Evolutionary conservation across 2,329 filamentous ascomycete genomes (phyloP), one percentile per base, ranked within the genome.

Genomic region (Zalaria obscura): DNA sequence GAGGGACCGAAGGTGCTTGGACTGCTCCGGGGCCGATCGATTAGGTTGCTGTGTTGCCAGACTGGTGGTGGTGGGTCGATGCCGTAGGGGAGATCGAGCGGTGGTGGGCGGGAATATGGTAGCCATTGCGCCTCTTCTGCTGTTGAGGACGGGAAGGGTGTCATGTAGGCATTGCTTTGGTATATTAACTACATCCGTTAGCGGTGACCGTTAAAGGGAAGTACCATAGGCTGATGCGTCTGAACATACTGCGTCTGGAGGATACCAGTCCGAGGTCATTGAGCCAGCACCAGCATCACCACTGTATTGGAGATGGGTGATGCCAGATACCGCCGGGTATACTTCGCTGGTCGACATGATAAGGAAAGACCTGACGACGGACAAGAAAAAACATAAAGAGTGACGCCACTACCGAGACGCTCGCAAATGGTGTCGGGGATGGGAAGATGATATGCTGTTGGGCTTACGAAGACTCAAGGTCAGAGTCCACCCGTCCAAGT

Each of bases 1-100:
- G 53, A 56, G 2, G 64, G 60, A 27, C 60, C 61, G 39, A 67
- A 60, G 1, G 58, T 59, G 42, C 61, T 63, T n/a, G 64, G 64
- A 45, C 60, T 66, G 47, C 64, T 67, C 40, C 58, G 57, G 31
- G 64, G 59, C 7, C 63, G 51, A 31, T 28, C 47, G 45, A 27
- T 45, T 29, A 35, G 38, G 38, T 6, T 31, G 34, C 35, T 48
- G 48, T 42, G 46, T 39, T 25, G 42, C 10, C 35, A 11, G 31
- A 42, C 8, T 27, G 40, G 32, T 3, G 43, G 36, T 27, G 41
- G 41, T 8, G 40, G 33, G 9, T 37, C 35, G 41, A 40, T 40
- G 31, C 41, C 33, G 36, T 43, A 34, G 9, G 38, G 27, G 25
- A n/a, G 8, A 25, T 43, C 36, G 5, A 28, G 27, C 9, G 29